Conservation (phyloP, 129 eudicot genomes). For the Tagetes erecta region DNA sequence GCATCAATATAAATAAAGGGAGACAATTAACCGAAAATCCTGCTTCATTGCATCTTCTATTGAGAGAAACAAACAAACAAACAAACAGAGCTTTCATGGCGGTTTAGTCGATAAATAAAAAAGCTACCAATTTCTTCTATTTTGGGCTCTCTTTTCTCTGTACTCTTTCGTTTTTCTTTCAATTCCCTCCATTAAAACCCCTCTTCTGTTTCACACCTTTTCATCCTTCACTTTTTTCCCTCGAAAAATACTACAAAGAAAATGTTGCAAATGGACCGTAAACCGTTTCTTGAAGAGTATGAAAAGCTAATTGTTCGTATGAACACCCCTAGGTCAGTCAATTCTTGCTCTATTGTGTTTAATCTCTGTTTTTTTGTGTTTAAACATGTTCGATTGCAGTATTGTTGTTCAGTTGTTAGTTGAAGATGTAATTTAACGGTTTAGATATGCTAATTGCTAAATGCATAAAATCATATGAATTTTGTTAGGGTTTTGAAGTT, state of each 20-base stretch:
- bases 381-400: too few species aligned
- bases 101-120: conserved; percentile 24
- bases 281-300: conserved; percentile 65
- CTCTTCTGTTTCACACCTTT: background rate
- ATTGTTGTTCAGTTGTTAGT: too few species aligned
- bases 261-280: conserved; percentile 65
- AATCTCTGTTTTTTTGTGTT: background rate
- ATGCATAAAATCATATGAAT: too few species aligned
- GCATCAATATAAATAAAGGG: conserved; percentile 11
- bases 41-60: conserved; percentile 7
- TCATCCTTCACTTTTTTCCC: background rate
- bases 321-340: conserved; percentile 68
- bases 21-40: conserved; percentile 38
- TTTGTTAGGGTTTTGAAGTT: background rate
- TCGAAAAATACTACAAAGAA: background rate
- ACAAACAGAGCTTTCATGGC: conserved; percentile 22
- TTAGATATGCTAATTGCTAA: too few species aligned
- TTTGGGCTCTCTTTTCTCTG: conserved; percentile 33
- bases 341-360: background rate
- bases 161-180: conserved; percentile 15
- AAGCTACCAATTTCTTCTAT: conserved; percentile 34
- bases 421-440: background rate
- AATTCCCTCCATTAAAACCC: conserved; percentile 16
- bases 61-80: conserved; percentile 26
- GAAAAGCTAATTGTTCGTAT: conserved; percentile 83